Conservation (phyloP, 2,329 filamentous ascomycete species). For the Aspergillus sclerotialis region DNA sequence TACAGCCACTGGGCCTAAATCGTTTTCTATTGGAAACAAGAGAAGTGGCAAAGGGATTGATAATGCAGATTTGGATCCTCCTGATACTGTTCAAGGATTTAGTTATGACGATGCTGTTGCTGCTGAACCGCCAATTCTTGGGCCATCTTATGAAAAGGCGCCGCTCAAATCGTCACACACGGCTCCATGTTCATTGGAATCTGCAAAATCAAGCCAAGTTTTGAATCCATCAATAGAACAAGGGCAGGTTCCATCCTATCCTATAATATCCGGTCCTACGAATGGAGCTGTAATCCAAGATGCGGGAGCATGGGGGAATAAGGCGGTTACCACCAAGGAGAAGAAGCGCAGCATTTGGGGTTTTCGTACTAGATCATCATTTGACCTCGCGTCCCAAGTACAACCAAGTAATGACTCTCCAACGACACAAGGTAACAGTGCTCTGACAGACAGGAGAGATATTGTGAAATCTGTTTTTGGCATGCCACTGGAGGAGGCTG, state of each 20-base stretch:
- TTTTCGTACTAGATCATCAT: conserved; percentile 63
- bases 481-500: conserved; percentile 75
- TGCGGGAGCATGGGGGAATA: conserved; percentile 78
- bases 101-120: conserved; percentile 53
- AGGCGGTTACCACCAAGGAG: conserved; percentile 63
- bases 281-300: conserved; percentile 82
- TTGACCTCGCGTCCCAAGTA: conserved; percentile 46
- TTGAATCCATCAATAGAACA: conserved; percentile 24
- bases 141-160: conserved; percentile 30
- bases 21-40: conserved; percentile 18
- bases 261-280: conserved; percentile 72
- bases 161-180: conserved; percentile 27
- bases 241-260: conserved; percentile 23
- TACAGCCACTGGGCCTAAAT: conserved; percentile 17
- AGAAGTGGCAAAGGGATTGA: conserved; percentile 28
- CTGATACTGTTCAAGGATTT: conserved; percentile 38
- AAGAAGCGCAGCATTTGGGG: conserved; percentile 67
- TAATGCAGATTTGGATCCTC: conserved; percentile 30
- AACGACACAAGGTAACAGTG: conserved; percentile 46
- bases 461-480: conserved; percentile 72
- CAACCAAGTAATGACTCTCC: conserved; percentile 24
- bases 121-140: conserved; percentile 50
- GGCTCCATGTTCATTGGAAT: conserved; percentile 23
- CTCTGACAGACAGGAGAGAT: conserved; percentile 42
- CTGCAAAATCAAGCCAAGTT: conserved; percentile 16